Base-by-base conservation (phyloP, 257 asterid species). In the Paulownia fortunei region DNA sequence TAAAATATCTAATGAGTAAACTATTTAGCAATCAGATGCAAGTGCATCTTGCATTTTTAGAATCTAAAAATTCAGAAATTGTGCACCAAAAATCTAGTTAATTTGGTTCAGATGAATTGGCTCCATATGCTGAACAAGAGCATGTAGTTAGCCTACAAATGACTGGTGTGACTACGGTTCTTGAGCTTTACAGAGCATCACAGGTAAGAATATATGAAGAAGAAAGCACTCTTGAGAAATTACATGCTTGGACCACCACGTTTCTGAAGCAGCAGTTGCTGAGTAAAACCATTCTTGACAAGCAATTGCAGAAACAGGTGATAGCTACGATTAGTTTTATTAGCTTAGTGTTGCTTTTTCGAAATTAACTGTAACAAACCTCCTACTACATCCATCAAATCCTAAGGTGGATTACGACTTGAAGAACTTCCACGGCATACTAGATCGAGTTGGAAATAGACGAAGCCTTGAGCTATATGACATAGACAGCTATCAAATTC, bases 381-480 rank as follows among this genome's bases (percentile, higher is more conserved):
- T 15, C 54, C 18, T 4, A n/a, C n/a, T n/a, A n/a, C n/a, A n/a
- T n/a, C n/a, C n/a, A n/a, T n/a, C n/a, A n/a, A n/a, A n/a, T n/a
- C n/a, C n/a, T n/a, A n/a, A n/a, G n/a, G n/a, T n/a, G n/a, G n/a
- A n/a, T n/a, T n/a, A n/a, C n/a, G n/a, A n/a, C n/a, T n/a, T n/a
- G n/a, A n/a, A n/a, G n/a, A n/a, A n/a, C n/a, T n/a, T n/a, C n/a
- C n/a, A n/a, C n/a, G n/a, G n/a, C n/a, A n/a, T n/a, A n/a, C n/a
- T n/a, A n/a, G n/a, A n/a, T n/a, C n/a, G n/a, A n/a, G 77, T 77
- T 4, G 77, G 54, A 68, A 64, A 47, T 51, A 76, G 77, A 60
- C 58, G 47, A 65, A 60, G 44, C 79, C 83, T 84, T 16, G 85
- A 86, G 49, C 76, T 81, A 10, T 81, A 78, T 55, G 77, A 81